These are phyloP conservation scores for Eurotiales sp. DNA, from an alignment of 2,329 filamentous ascomycete species.

Conservation along the genomic window DNA sequence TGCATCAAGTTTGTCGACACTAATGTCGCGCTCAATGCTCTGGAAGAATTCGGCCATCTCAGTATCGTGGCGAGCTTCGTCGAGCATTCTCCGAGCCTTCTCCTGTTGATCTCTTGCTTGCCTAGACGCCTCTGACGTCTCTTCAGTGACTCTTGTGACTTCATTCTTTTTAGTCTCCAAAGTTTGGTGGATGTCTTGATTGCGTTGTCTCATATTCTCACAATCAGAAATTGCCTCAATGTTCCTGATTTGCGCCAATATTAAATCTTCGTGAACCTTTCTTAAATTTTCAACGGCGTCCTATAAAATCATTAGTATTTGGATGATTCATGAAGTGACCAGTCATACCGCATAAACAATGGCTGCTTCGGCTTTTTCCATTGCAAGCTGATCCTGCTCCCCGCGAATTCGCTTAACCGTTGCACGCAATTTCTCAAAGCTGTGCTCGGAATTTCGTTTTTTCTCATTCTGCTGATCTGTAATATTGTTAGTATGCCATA, in stretches of 20 bases:
- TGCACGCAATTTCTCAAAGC: slow-evolving; percentile 40
- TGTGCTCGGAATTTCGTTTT: slow-evolving; percentile 37
- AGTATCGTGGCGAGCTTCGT: slow-evolving; percentile 18
- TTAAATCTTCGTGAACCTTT: slow-evolving; percentile 57
- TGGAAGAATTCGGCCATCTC: slow-evolving; percentile 36
- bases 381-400: slow-evolving; percentile 52
- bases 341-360: slow-evolving; percentile 54
- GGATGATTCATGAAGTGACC: neutral
- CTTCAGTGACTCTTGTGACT: slow-evolving; percentile 29
- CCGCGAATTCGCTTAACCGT: slow-evolving; percentile 52
- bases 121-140: slow-evolving; percentile 22
- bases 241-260: slow-evolving; percentile 66
- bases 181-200: slow-evolving; percentile 53
- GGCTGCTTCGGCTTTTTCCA: slow-evolving; percentile 55
- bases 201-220: slow-evolving; percentile 63
- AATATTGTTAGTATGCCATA: slow-evolving; percentile 2
- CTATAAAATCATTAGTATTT: slow-evolving; percentile 25
- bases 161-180: slow-evolving; percentile 41
- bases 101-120: slow-evolving; percentile 14
- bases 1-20: slow-evolving; percentile 61
- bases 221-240: slow-evolving; percentile 84
- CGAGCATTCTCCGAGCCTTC: slow-evolving; percentile 18
- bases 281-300: slow-evolving; percentile 62
- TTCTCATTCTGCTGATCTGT: slow-evolving; percentile 46
- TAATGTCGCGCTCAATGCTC: slow-evolving; percentile 39